Base-by-base conservation (phyloP, 192 early-diverging fungal species). In the Coemansia sp. region DNA sequence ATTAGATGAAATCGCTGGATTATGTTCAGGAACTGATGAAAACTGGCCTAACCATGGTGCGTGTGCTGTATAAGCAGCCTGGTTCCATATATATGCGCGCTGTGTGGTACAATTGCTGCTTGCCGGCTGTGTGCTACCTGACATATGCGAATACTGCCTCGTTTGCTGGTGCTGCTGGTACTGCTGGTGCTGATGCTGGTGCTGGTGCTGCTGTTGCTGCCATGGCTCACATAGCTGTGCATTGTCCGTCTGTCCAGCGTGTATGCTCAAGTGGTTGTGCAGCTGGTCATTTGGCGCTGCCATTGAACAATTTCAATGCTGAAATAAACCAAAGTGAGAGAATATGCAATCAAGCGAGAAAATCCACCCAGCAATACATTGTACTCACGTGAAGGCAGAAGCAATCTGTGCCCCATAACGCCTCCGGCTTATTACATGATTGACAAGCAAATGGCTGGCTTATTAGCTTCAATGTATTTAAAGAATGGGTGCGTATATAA, bases 401-500 rank as follows among this genome's bases (percentile, higher is more conserved):
- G 33, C 6, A 35, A 35, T 10, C 1, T 2, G 3, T 0, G 1
- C 33, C 33, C 33, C 33, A 35, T 35, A 35, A 35, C 1, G 10
- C 33, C 33, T 10, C 33, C 33, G 1, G 33, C 33, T 35, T 7
- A 35, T 5, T 10, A 10, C 33, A 9, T 35, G 33, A 7, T 10
- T 35, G 33, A 35, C 7, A 35, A 35, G 6, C 7, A 35, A 35
- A 35, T 35, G 33, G 33, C 33, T 35, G 2, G 6, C 1, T 35
- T 35, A 9, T 35, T 35, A 6, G 6, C 7, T 10, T 2, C 33
- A 35, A 35, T 35, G 6, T 2, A 35, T 2, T 7, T 7, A 10
- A 35, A 35, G 33, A 35, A 72, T 72, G 71, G 71, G 71, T 20
- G 59, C 67, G 16, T 73, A 73, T 28, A 15, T 53, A 16, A 63